Evolutionary conservation across 805 yeast genomes (phyloP), one percentile per base, ranked within the genome.

Genomic region (Pichia membranifaciens): DNA sequence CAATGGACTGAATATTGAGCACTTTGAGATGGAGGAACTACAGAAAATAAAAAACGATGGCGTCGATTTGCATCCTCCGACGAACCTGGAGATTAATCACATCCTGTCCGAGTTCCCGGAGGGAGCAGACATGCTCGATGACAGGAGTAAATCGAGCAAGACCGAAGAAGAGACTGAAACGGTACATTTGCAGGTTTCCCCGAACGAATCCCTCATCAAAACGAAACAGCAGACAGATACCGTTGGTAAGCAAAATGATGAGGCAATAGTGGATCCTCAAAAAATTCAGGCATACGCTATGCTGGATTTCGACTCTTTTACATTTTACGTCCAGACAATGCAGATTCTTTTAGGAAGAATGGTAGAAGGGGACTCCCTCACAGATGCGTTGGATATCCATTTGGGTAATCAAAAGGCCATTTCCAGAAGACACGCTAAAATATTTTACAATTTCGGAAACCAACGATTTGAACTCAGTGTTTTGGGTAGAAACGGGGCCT

Each of bases 401-500:
- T 67, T 93, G 38, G 96, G 96, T 9, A 80, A 87, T 13, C 86
- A 90, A 37, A 93, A 93, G 69, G 95, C 97, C 9, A 88, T 93
- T 16, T 88, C 96, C 5, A 71, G 99, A 60, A 74, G 88, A 50
- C 99, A 93, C 66, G 99, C 98, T 4, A 90, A 87, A 66, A 91
- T 93, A 15, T 91, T 90, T 63, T 93, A 91, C 70, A 93, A 93
- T 62, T 93, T 93, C 66, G 98, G 96, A 3, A 89, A 95, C 3
- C 98, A 91, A 62, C 69, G 96, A 54, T 93, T 93, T 60, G 99
- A 93, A 65, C 69, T 93, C 39, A 82, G 95, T 8, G 89, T 93
- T 2, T 72, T 90, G 56, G 99, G 99, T 17, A 76, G 96, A 56
- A 93, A 93, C 64, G 99, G 99, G 34, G 97, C 97, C 2, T 93